Base-by-base conservation (phyloP, 441 rosid species). In the Geranium incanum region DNA sequence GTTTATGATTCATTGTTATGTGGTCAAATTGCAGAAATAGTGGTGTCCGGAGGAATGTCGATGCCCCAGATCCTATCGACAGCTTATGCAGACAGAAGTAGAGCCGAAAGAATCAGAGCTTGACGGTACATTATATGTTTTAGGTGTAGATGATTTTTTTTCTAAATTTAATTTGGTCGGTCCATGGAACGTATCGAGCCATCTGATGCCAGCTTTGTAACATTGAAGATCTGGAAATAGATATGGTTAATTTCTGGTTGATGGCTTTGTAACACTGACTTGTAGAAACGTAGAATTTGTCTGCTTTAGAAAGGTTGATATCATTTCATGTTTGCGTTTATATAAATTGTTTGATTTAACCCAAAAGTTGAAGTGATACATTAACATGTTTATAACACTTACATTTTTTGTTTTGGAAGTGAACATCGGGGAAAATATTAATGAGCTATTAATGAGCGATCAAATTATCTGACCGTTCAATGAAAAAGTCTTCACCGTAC, bases 41-140 rank as follows among this genome's bases (percentile, higher is more conserved):
- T 92, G 8, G 98, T 95, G 23, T 95, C 98, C 0, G 98, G 96
- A 48, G 99, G 99, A 55, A 89, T 95, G 99, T 92, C 98, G 0
- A 91, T 95, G 96, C 99, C 99, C 1, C 98, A 91, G 80, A 82
- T 88, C 73, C 86, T 95, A 16, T 81, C 98, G 5, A 86, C 94
- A 0, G 73, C 91, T 73, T 21, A 60, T 21, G 18, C 36, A 18
- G 50, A 6, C 1, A 11, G 50, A 43, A 43, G 50, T 43, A 43
- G 50, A 43, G 1, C 50, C 11, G 50, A 43, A 72, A 55, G 62
- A 69, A 74, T 77, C 69, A 65, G 74, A 73, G 71, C 67, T 41
- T 72, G 81, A 67, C 50, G 2, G 9, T 43, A 8, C 50, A 43
- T 43, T 43, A 8, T 9, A 43, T 43, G 50, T 7, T 43, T 4